phyloP scores from a whole-genome alignment of 2,329 filamentous ascomycete genomes.

The Diaporthe ampelina region DNA sequence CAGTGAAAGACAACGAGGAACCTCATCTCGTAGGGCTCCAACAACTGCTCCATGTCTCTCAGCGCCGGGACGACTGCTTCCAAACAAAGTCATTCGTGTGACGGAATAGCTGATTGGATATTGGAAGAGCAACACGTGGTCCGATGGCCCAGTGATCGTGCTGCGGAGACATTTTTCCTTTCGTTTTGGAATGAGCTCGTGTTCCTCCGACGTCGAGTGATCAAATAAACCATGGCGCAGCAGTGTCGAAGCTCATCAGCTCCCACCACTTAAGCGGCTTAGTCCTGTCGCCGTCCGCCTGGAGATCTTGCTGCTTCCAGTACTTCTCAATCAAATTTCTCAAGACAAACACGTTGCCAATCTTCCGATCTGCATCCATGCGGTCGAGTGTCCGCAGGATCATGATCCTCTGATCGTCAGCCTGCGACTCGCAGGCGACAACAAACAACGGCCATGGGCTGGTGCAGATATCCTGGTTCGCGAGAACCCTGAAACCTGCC shows the following conservation, averaged over 20 bases:
- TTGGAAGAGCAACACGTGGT: neutral
- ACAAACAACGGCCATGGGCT: conserved; percentile 65
- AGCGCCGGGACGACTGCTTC: neutral
- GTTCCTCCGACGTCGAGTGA: neutral
- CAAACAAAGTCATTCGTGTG: neutral
- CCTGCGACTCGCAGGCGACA: conserved; percentile 59
- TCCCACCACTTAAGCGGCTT: conserved; percentile 56
- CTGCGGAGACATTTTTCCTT: neutral
- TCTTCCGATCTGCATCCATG: conserved; percentile 58
- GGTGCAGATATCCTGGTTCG: conserved; percentile 57
- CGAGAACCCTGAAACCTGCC: conserved; percentile 54
- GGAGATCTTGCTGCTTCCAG: conserved; percentile 62
- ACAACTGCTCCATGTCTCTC: neutral
- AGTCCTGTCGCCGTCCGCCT: conserved; percentile 48
- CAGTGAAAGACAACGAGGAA: neutral
- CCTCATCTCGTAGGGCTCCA: neutral
- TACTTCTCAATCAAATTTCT: conserved; percentile 58
- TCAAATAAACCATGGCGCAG: conserved; percentile 54
- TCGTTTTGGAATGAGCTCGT: neutral
- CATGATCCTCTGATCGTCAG: conserved; percentile 57
- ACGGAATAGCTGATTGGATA: neutral
- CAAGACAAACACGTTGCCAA: conserved; percentile 61
- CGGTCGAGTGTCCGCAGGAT: conserved; percentile 57
- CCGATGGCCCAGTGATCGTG: neutral
- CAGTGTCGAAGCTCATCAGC: conserved; percentile 52